Conservation (phyloP, 768 basidiomycete genomes). For the Termitomyces sp. region DNA sequence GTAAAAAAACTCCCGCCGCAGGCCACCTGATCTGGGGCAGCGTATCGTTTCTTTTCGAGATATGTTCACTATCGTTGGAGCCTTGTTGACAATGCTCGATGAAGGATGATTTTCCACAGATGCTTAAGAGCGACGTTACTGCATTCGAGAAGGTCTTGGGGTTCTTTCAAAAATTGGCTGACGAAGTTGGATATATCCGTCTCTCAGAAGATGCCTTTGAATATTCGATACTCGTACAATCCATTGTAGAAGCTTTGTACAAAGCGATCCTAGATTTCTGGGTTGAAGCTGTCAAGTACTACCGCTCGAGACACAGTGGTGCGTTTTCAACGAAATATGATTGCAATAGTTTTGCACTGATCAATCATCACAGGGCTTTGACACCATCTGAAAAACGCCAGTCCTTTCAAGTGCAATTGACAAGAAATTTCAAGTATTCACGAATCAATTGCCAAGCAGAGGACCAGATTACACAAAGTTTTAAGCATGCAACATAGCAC, state of each 20-base stretch:
- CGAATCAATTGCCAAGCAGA: not conserved
- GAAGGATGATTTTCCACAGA: not conserved
- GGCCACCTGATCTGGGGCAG: not conserved
- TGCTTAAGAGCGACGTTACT: not conserved
- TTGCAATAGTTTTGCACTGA: not conserved
- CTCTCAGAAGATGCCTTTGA: not conserved
- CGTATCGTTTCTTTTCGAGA: not conserved
- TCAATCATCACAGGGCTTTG: not conserved
- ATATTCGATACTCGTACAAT: not conserved
- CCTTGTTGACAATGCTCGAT: not conserved
- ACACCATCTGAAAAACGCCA: not conserved
- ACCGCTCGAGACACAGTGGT: not conserved
- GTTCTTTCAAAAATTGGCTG: not conserved
- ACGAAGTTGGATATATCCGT: not conserved
- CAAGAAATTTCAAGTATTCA: not conserved
- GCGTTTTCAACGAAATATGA: not conserved
- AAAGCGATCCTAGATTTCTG: not conserved
- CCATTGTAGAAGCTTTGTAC: not conserved
- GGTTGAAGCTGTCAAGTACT: slow-evolving; percentile 3
- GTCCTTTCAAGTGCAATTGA: not conserved
- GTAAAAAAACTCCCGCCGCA: not conserved
- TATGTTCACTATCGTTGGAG: not conserved
- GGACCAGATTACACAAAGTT: not conserved
- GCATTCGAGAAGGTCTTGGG: not conserved
- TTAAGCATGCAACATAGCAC: not conserved